phyloP scores from a whole-genome alignment of 768 basidiomycete genomes.

The Tylopilus sp. region DNA sequence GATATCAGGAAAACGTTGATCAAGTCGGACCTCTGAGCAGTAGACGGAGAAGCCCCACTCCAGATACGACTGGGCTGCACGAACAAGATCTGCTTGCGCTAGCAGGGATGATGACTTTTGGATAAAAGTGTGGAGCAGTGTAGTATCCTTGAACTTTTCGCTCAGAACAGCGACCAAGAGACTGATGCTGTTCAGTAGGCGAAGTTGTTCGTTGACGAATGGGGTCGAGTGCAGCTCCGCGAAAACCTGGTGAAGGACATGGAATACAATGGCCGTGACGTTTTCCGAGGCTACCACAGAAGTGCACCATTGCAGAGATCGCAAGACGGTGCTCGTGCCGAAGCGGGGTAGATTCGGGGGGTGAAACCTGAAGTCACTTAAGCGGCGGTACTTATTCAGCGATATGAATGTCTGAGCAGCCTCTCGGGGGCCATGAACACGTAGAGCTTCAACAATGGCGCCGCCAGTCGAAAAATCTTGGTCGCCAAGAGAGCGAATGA shows the following conservation, averaged over 20 bases:
- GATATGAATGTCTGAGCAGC: slow-evolving; percentile 44
- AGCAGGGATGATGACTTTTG: slow-evolving; percentile 66
- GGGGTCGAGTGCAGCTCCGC: slow-evolving; percentile 60
- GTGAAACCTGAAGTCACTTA: slow-evolving; percentile 50
- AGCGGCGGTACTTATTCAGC: slow-evolving; percentile 50
- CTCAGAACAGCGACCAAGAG: slow-evolving; percentile 67
- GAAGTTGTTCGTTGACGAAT: slow-evolving; percentile 80
- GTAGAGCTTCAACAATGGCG: slow-evolving; percentile 47
- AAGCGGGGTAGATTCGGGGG: slow-evolving; percentile 65
- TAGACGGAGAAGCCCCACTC: slow-evolving; percentile 71
- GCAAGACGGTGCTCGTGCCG: slow-evolving; percentile 45
- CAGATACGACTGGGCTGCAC: slow-evolving; percentile 70
- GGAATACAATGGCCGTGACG: slow-evolving; percentile 64
- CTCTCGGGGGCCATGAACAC: slow-evolving; percentile 30
- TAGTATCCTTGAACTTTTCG: slow-evolving; percentile 51
- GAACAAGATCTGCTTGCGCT: slow-evolving; percentile 61
- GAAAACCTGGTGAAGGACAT: slow-evolving; percentile 72
- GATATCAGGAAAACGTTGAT: slow-evolving; percentile 58
- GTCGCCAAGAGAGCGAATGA: slow-evolving; percentile 64
- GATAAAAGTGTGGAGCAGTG: slow-evolving; percentile 64
- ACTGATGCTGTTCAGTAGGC: slow-evolving; percentile 67
- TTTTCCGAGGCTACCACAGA: slow-evolving; percentile 39
- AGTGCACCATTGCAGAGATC: slow-evolving; percentile 59
- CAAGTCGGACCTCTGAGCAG: slow-evolving; percentile 35
- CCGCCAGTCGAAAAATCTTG: slow-evolving; percentile 57